Percentiles rank a stretch among this genome's conserved stretches.
phyloP scores from a whole-genome alignment of 768 basidiomycete species.

The Naganishia onofrii region DNA sequence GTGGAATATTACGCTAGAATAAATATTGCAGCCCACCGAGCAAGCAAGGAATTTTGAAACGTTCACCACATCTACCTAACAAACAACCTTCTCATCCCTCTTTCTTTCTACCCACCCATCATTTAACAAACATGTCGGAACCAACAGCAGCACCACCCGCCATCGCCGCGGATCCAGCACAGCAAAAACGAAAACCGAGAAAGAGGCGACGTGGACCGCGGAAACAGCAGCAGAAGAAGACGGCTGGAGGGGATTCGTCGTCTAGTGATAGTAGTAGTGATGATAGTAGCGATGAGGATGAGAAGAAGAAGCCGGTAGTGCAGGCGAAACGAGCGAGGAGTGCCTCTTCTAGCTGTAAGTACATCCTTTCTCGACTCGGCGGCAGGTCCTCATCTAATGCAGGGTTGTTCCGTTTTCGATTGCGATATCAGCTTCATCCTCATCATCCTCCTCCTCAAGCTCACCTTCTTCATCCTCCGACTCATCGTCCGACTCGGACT shows the following conservation, averaged over 20 bases:
- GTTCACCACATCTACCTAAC: too few relatives aligned
- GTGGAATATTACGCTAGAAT: background rate
- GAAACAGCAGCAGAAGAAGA: slow-evolving; percentile 14
- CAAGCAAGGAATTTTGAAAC: background rate
- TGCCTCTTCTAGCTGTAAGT: slow-evolving; percentile 26
- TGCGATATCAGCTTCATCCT: background rate
- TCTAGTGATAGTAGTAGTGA: slow-evolving; percentile 9
- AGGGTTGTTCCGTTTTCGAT: background rate
- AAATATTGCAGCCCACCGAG: background rate
- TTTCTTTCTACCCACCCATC: background rate
- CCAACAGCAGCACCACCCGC: slow-evolving; percentile 12
- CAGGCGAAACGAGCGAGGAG: slow-evolving; percentile 6
- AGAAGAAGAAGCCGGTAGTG: background rate
- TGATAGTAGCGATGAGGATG: slow-evolving; percentile 14
- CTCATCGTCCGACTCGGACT: background rate
- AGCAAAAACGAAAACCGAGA: slow-evolving; percentile 15
- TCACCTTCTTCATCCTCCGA: slow-evolving; percentile 25
- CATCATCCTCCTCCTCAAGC: slow-evolving; percentile 36
- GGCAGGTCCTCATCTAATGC: background rate
- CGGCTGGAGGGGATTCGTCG: slow-evolving; percentile 20
- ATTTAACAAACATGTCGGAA: slow-evolving; percentile 1
- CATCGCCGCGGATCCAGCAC: slow-evolving; percentile 1
- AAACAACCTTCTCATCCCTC: background rate
- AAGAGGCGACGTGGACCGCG: slow-evolving; percentile 27
- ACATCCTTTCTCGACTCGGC: background rate